Conservation (phyloP, 2,329 filamentous ascomycete species). For the Neonectria faginata region DNA sequence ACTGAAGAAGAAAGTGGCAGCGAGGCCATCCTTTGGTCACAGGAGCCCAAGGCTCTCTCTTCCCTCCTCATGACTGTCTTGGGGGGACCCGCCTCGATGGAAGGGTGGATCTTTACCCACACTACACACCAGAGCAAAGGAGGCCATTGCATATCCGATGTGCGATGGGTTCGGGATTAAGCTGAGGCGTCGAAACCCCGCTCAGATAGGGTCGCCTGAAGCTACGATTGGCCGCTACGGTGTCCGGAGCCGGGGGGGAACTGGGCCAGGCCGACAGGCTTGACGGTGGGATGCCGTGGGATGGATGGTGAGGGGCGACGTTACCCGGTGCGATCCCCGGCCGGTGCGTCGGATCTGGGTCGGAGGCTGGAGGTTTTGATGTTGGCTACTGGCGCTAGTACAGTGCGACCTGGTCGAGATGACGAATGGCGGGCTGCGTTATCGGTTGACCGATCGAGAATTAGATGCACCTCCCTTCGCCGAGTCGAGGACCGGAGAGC, state of each 20-base stretch:
- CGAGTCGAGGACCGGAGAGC: constrained; percentile 10
- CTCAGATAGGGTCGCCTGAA: constrained; percentile 31
- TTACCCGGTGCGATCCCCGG: constrained; percentile 27
- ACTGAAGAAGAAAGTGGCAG: constrained; percentile 16
- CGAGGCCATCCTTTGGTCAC: constrained; percentile 24
- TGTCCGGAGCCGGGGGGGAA: constrained; percentile 43
- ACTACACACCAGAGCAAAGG: constrained; percentile 11
- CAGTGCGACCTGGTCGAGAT: constrained; percentile 21
- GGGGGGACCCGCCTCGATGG: constrained; percentile 17
- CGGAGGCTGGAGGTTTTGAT: constrained; percentile 18
- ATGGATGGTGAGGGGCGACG: constrained; percentile 22
- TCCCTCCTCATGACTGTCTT: constrained; percentile 33
- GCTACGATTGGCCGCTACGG: constrained; percentile 33
- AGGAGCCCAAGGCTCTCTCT: constrained; percentile 29
- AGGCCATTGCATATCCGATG: constrained; percentile 24
- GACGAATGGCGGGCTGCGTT: constrained; percentile 29
- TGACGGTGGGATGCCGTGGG: constrained; percentile 18
- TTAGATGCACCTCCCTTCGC: constrained; percentile 23
- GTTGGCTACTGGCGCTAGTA: constrained; percentile 22
- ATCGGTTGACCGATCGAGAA: constrained; percentile 27
- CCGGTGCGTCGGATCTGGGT: constrained; percentile 32
- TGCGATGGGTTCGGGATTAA: constrained; percentile 31
- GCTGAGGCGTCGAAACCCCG: constrained; percentile 32
- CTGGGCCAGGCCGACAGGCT: constrained; percentile 11
- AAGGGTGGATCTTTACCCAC: constrained; percentile 29